phyloP scores from a whole-genome alignment of 2,329 filamentous ascomycete species.

The Cladosporium colombiae region DNA sequence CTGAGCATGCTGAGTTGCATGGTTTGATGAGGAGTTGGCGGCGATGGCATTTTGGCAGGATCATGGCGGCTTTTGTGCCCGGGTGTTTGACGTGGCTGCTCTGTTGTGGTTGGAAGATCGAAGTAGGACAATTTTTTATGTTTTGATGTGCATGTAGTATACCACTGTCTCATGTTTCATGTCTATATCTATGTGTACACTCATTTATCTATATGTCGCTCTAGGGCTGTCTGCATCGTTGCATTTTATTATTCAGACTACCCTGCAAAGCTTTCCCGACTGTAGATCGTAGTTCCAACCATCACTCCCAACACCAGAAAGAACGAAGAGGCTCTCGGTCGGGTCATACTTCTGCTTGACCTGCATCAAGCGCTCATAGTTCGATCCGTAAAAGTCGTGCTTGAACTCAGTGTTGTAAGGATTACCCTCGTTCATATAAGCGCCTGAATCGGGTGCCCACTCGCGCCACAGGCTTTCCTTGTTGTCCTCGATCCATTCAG shows the following conservation, averaged over 20 bases:
- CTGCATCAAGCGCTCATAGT: slow-evolving; percentile 32
- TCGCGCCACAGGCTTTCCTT: slow-evolving; percentile 35
- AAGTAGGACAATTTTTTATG: neutral
- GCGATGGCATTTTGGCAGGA: slow-evolving; percentile 5
- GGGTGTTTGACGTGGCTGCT: slow-evolving; percentile 4
- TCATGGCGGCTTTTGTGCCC: neutral
- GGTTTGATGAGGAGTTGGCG: slow-evolving; percentile 7
- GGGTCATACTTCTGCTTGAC: slow-evolving; percentile 39
- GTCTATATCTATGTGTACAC: neutral
- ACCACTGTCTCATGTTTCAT: neutral
- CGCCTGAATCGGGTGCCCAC: slow-evolving; percentile 44
- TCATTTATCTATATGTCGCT: neutral
- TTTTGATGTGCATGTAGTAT: neutral
- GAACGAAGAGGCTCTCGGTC: slow-evolving; percentile 28
- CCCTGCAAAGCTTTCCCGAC: slow-evolving; percentile 28
- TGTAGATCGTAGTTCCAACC: slow-evolving; percentile 27
- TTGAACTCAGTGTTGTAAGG: slow-evolving; percentile 35
- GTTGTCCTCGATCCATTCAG: slow-evolving; percentile 25
- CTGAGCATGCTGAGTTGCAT: neutral
- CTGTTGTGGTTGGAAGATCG: neutral
- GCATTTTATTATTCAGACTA: neutral
- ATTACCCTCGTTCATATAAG: slow-evolving; percentile 52
- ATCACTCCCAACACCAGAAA: slow-evolving; percentile 18
- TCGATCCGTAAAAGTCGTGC: slow-evolving; percentile 35
- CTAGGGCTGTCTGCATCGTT: neutral